Evolutionary conservation across 148 eudicot genomes (phyloP).

Genomic region (Heliamphora exappendiculata): DNA sequence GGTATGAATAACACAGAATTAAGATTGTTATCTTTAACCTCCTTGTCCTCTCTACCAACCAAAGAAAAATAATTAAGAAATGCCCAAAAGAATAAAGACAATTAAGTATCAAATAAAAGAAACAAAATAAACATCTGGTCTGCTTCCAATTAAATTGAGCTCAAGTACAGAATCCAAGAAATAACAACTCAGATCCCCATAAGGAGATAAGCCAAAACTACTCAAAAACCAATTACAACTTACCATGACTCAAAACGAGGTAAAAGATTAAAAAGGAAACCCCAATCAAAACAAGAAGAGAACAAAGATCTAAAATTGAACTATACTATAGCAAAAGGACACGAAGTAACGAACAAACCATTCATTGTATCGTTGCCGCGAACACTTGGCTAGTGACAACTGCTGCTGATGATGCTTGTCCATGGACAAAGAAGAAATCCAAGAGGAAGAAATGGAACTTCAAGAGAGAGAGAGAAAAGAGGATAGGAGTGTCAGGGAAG

Average conservation of each 20-base stretch:
- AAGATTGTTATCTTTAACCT: background rate
- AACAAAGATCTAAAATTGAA: conserved; percentile 6
- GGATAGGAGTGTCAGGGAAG: conserved; percentile 31
- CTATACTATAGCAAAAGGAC: background rate
- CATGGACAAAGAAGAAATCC: conserved; percentile 22
- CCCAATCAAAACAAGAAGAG: background rate
- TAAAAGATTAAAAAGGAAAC: too few species aligned
- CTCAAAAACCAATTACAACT: background rate
- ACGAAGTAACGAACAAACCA: conserved; percentile 47
- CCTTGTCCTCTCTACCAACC: background rate
- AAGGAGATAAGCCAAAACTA: background rate
- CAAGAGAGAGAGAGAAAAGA: conserved; percentile 24
- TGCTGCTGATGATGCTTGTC: conserved; percentile 41
- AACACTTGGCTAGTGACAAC: conserved; percentile 40
- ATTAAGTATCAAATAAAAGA: background rate
- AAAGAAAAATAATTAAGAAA: background rate
- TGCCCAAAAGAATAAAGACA: background rate
- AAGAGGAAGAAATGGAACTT: conserved; percentile 12
- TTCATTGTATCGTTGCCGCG: conserved; percentile 65
- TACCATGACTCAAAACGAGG: too few species aligned
- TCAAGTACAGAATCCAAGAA: background rate
- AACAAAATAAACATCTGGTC: background rate
- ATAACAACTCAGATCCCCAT: background rate
- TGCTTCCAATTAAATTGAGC: background rate
- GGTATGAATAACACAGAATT: background rate